phyloP scores from a whole-genome alignment of 2,329 filamentous ascomycete genomes.

The Fusarium metavorans region DNA sequence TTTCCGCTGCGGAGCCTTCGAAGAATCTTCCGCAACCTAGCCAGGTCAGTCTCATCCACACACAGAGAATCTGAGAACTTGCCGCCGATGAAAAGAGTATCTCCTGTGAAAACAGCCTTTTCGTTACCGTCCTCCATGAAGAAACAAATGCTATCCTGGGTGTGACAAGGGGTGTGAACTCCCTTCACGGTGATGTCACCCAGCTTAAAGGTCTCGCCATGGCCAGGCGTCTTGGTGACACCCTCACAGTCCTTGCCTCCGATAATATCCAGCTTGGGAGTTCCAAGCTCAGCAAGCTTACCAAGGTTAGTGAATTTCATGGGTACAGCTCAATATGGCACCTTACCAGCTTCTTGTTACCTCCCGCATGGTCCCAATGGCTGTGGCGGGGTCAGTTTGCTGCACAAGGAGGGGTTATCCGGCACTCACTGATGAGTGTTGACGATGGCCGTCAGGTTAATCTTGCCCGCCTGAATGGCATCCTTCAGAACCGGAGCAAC shows the following conservation, averaged over 20 bases:
- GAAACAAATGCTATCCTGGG: constrained; percentile 98
- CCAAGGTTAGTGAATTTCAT: constrained; percentile 2
- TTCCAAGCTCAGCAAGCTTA: constrained; percentile 60
- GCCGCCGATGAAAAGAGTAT: constrained; percentile 96
- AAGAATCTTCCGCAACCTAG: constrained; percentile 95
- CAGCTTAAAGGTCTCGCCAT: constrained; percentile 84
- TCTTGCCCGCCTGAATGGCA: constrained; percentile 75
- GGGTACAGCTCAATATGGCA: background rate
- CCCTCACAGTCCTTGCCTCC: constrained; percentile 88
- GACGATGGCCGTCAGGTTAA: constrained; percentile 89
- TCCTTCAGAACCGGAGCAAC: constrained; percentile 77
- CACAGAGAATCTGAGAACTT: constrained; percentile 18
- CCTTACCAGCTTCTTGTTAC: constrained; percentile 83
- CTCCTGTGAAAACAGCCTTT: constrained; percentile 91
- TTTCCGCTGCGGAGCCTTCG: constrained; percentile 88
- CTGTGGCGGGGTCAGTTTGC: constrained; percentile 58
- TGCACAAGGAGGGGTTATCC: background rate
- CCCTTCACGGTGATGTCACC: constrained; percentile 86
- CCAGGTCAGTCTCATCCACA: constrained; percentile 10
- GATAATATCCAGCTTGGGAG: constrained; percentile 78
- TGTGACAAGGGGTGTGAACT: constrained; percentile 97
- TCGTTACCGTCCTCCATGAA: constrained; percentile 83
- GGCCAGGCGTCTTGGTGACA: constrained; percentile 80
- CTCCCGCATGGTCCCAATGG: constrained; percentile 94
- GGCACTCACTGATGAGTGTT: constrained; percentile 92